Evolutionary conservation across 768 basidiomycete species (phyloP).

Genomic region (Exsudoporus frostii): DNA sequence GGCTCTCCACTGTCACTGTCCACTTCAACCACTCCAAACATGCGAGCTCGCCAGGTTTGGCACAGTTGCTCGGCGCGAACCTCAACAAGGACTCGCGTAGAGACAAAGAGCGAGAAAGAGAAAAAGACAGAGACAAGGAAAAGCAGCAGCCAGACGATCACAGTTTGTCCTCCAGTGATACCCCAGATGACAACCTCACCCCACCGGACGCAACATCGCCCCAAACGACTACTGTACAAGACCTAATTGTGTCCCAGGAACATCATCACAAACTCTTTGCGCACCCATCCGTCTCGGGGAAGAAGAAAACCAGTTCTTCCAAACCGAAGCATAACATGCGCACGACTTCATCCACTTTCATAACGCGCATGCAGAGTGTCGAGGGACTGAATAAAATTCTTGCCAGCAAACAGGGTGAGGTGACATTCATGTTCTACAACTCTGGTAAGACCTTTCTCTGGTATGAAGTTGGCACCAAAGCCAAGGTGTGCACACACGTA

Average conservation of each 20-base stretch:
- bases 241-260: slow-evolving; percentile 24
- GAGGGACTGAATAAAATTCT: slow-evolving; percentile 74
- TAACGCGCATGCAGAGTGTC: slow-evolving; percentile 77
- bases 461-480: slow-evolving; percentile 81
- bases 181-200: slow-evolving; percentile 55
- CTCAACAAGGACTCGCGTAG: slow-evolving; percentile 54
- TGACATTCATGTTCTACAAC: slow-evolving; percentile 86
- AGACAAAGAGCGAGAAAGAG: slow-evolving; percentile 35
- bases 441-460: slow-evolving; percentile 80
- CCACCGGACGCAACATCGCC: slow-evolving; percentile 38
- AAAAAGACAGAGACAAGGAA: slow-evolving; percentile 40
- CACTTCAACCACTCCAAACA: slow-evolving; percentile 58
- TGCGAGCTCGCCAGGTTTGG: slow-evolving; percentile 57
- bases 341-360: slow-evolving; percentile 89
- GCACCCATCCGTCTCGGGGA: slow-evolving; percentile 38
- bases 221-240: slow-evolving; percentile 35
- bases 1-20: slow-evolving; percentile 58
- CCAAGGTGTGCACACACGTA: slow-evolving; percentile 54
- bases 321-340: slow-evolving; percentile 90
- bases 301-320: slow-evolving; percentile 61
- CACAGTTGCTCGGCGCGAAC: slow-evolving; percentile 63
- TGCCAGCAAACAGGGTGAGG: slow-evolving; percentile 79
- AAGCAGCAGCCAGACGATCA: slow-evolving; percentile 48
- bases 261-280: slow-evolving; percentile 61
- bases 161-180: slow-evolving; percentile 82